Evolutionary conservation across 2,329 filamentous ascomycete species (phyloP), one percentile per base, ranked within the genome.

Genomic region (Dactylellina parvicollis): DNA sequence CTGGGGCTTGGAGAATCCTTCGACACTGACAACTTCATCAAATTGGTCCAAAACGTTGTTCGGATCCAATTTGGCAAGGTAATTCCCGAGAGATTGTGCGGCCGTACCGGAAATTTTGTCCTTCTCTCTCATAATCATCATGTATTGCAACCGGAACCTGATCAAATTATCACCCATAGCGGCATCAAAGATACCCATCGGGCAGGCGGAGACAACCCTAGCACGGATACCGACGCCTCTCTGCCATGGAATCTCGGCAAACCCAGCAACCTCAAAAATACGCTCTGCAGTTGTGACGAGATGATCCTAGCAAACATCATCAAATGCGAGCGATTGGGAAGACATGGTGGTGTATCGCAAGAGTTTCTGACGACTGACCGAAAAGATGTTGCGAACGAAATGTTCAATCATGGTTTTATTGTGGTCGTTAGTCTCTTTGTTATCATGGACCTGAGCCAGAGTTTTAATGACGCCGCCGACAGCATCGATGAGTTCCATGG

Each of bases 251-350:
- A 65, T 12, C 5, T 16, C 5, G 0, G 52, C 46, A 20, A 65
- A 72, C n/a, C 36, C 18, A 24, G 65, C 60, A 2, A 72, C 32
- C 28, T 38, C 54, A 18, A 59, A 60, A 10, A 65, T 52, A 12
- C 67, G 59, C 44, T 72, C 67, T 49, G 42, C 67, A n/a, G 67
- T 40, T 2, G 34, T 40, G 52, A 72, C 54, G 38, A 72, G 42
- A 10, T 49, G 26, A 49, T 72, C 47, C 67, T 72, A 72, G 49
- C 62, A 55, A 36, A 52, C 44, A 36, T 72, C 67, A 28, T 64
- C 50, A 47, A 72, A 72, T 20, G 52, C 52, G 4, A 65, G 42
- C 8, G 59, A 72, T 50, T 54, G 34, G 7, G 24, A n/a, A n/a
- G 67, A 57, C 46, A 65, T 52, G 10, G 32, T 24, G 16, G 52